Evolutionary conservation across 1,284 basidiomycete species (phyloP).

Genomic region (Pseudozyma hubeiensis): DNA sequence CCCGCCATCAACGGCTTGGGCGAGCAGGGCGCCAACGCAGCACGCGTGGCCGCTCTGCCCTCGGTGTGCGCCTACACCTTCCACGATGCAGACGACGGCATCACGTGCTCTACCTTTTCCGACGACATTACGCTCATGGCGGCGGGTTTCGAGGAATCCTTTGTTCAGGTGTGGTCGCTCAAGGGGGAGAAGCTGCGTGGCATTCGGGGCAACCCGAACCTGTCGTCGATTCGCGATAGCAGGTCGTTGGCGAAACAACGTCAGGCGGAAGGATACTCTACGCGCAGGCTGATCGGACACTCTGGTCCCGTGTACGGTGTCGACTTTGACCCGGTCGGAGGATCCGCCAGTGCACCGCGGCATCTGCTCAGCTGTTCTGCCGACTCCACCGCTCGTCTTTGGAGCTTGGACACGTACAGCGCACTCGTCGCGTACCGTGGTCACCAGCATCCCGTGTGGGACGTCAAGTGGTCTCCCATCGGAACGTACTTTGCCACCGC

Average conservation of each 20-base stretch:
- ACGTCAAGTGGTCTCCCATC: constrained; percentile 96
- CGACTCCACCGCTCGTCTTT: constrained; percentile 89
- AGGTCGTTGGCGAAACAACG: constrained; percentile 54
- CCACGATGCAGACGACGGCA: constrained; percentile 69
- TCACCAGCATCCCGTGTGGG: constrained; percentile 98
- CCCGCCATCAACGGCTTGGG: constrained; percentile 48
- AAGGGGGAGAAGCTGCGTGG: constrained; percentile 89
- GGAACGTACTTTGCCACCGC: constrained; percentile 98
- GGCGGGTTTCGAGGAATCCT: constrained; percentile 94
- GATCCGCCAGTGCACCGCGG: constrained; percentile 84
- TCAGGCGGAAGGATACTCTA: constrained; percentile 38
- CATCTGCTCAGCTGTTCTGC: constrained; percentile 93
- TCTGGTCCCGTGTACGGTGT: constrained; percentile 95
- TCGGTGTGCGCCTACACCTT: constrained; percentile 67
- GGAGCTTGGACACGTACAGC: constrained; percentile 94
- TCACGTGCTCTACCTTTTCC: constrained; percentile 89
- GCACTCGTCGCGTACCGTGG: constrained; percentile 94
- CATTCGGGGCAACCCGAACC: constrained; percentile 79
- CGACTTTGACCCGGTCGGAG: constrained; percentile 89
- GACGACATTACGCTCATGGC: constrained; percentile 93
- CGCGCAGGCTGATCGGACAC: constrained; percentile 91
- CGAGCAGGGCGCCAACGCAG: constrained; percentile 54
- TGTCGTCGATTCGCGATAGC: constrained; percentile 76
- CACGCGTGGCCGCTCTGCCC: constrained; percentile 61
- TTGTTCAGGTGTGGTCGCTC: constrained; percentile 92